Evolutionary conservation across 202 grass and related monocot species (phyloP).

Genomic region (Panicum hallii): DNA sequence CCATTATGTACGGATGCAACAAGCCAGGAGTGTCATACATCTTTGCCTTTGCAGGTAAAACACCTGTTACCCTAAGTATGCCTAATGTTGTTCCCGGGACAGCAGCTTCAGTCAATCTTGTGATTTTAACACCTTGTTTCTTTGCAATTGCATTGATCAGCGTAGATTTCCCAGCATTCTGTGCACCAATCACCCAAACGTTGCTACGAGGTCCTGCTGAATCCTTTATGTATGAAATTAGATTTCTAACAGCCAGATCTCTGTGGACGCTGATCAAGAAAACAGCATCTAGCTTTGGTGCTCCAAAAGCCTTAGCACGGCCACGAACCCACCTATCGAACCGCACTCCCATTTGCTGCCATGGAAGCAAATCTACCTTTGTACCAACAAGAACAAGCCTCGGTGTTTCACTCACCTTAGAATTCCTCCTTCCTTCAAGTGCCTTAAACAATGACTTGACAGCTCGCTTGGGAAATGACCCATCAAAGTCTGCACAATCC

Average conservation of each 20-base stretch:
- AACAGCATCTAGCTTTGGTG: slow-evolving; percentile 81
- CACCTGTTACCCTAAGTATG: slow-evolving; percentile 76
- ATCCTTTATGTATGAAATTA: slow-evolving; percentile 78
- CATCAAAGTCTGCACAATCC: slow-evolving; percentile 90
- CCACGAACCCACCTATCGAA: slow-evolving; percentile 83
- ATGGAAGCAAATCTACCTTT: slow-evolving; percentile 83
- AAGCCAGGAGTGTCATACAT: slow-evolving; percentile 97
- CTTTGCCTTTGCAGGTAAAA: slow-evolving; percentile 94
- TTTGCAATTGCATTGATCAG: slow-evolving; percentile 95
- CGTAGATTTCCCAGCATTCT: slow-evolving; percentile 98
- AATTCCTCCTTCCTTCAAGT: slow-evolving; percentile 60
- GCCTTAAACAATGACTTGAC: slow-evolving; percentile 82
- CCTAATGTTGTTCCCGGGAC: slow-evolving; percentile 90
- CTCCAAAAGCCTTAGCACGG: slow-evolving; percentile 79
- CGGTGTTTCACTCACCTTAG: slow-evolving; percentile 66
- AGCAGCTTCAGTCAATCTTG: slow-evolving; percentile 82
- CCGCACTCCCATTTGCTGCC: slow-evolving; percentile 75
- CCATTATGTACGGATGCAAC: slow-evolving; percentile 82
- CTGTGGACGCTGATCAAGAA: slow-evolving; percentile 80
- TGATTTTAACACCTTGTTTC: slow-evolving; percentile 76
- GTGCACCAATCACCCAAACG: slow-evolving; percentile 96
- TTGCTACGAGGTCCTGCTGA: slow-evolving; percentile 83
- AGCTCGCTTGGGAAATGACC: slow-evolving; percentile 82
- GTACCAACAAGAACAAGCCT: slow-evolving; percentile 86
- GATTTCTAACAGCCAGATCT: slow-evolving; percentile 86